These are phyloP conservation scores for Ambrosia hybrid DNA, from an alignment of 140 eudicot species.

Conservation along the genomic window DNA sequence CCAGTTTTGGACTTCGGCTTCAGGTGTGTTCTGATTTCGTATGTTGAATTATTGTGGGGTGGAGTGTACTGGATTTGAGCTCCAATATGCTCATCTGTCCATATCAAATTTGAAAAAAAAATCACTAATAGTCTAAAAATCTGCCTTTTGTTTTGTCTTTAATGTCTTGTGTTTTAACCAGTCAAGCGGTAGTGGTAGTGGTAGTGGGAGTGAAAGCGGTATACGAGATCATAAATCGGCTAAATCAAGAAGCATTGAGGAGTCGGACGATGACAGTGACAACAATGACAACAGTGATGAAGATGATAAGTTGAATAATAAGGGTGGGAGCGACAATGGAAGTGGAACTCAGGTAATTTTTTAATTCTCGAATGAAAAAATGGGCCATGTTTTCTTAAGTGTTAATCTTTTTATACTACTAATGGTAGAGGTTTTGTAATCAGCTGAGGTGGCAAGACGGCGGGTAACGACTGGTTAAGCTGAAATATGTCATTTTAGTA, in stretches of 20 bases:
- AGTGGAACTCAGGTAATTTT: constrained; percentile 66
- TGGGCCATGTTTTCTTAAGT: neutral
- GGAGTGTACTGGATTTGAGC: constrained; percentile 43
- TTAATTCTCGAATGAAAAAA: neutral
- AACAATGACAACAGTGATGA: constrained; percentile 29
- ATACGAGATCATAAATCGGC: constrained; percentile 44
- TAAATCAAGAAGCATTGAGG: constrained; percentile 44
- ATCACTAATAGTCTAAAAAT: constrained; percentile 15
- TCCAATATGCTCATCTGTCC: constrained; percentile 44
- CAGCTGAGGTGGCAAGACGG: no score
- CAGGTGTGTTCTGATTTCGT: constrained; percentile 48
- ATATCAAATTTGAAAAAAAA: constrained; percentile 22
- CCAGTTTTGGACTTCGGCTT: constrained; percentile 48
- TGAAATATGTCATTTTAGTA: no score
- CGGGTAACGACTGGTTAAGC: no score
- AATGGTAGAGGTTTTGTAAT: constrained; percentile 1
- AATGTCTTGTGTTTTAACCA: constrained; percentile 43
- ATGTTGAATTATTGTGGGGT: constrained; percentile 34
- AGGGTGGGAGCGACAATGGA: constrained; percentile 65
- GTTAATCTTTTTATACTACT: constrained; percentile 2
- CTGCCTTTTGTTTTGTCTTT: constrained; percentile 23
- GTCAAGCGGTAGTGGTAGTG: constrained; percentile 78
- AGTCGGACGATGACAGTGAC: constrained; percentile 41
- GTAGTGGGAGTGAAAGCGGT: constrained; percentile 75
- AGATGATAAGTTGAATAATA: constrained; percentile 39